Evolutionary conservation across 192 early-diverging fungal genomes (phyloP), one percentile per base, ranked within the genome.

Genomic region (Rhizophagus prolifer): DNA sequence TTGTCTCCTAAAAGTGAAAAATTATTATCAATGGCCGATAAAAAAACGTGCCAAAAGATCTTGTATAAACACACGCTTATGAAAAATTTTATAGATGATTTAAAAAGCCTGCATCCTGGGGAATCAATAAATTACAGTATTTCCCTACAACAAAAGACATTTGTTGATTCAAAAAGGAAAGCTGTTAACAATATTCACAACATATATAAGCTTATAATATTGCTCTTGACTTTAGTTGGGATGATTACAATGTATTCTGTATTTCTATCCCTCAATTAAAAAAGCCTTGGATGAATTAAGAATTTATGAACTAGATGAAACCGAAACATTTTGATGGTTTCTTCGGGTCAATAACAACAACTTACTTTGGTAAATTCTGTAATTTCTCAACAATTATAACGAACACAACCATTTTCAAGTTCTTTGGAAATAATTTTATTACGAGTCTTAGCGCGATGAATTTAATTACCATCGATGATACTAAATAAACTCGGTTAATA

Each of bases 201-300:
- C 75, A 76, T 14, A 76, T 76, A 19, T 64, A 76, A 76, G 75
- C 75, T 3, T 76, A 68, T 58, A 76, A 76, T 25, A 66, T 68
- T 58, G 46, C 75, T 10, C 30, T 76, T 8, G 64, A 64, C 13
- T 76, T 67, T 34, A 64, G 75, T n/a, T 76, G 75, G 75, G 19
- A 76, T 31, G 75, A 64, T 21, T 14, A n/a, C n/a, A n/a, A 58
- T 9, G 26, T 76, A 9, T 67, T 76, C 7, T 64, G 65, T n/a
- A n/a, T n/a, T n/a, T n/a, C n/a, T n/a, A n/a, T 54, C 75, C 64
- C 21, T 68, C 68, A 13, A 76, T 76, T 46, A 76, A 76, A 46
- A 65, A 67, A 76, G 64, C 47, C 16, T 76, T 76, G 14, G 74
- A 76, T 25, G 74, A 76, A 67, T 36, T 76, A 67, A 44, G 64